These are phyloP conservation scores for Lentinula edodes DNA, from an alignment of 768 basidiomycete genomes.

Conservation along the genomic window DNA sequence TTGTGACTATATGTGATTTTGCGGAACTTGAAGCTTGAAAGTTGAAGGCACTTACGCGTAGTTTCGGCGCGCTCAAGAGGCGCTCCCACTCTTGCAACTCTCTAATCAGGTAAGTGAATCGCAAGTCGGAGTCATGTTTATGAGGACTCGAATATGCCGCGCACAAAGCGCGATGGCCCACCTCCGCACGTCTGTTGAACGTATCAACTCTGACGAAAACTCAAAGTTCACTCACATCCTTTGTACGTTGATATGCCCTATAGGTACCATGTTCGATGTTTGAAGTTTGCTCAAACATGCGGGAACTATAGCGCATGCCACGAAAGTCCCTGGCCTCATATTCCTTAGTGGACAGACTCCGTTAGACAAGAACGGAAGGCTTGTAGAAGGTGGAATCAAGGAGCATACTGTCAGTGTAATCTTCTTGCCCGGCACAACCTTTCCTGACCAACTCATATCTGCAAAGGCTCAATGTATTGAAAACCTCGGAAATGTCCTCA, in stretches of 20 bases:
- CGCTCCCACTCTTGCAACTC: no score
- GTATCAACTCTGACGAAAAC: conserved; percentile 48
- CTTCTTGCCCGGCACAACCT: not conserved
- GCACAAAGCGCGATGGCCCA: no score
- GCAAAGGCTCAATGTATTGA: conserved; percentile 48
- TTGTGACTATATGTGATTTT: no score
- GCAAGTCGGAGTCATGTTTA: no score
- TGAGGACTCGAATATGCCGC: no score
- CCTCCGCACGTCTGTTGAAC: conserved; percentile 32
- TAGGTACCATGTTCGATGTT: conserved; percentile 39
- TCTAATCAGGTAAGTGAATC: no score
- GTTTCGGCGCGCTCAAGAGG: no score
- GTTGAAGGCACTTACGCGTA: no score
- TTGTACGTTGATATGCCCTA: conserved; percentile 27
- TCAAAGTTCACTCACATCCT: conserved; percentile 41
- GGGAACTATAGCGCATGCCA: conserved; percentile 40
- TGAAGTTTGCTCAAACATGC: conserved; percentile 41
- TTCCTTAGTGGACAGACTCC: conserved; percentile 61
- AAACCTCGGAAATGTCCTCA: conserved; percentile 49
- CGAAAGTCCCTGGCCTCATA: conserved; percentile 51
- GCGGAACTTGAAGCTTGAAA: no score
- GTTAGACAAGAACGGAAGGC: conserved; percentile 36
- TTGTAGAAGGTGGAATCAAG: conserved; percentile 49
- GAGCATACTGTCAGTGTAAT: conserved; percentile 47
- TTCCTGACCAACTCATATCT: not conserved